A percentile compares a stretch with the other conserved stretches of the same genome.
phyloP scores from a whole-genome alignment of 1,139 yeast genomes.

The Saccharomyces hybrid region DNA sequence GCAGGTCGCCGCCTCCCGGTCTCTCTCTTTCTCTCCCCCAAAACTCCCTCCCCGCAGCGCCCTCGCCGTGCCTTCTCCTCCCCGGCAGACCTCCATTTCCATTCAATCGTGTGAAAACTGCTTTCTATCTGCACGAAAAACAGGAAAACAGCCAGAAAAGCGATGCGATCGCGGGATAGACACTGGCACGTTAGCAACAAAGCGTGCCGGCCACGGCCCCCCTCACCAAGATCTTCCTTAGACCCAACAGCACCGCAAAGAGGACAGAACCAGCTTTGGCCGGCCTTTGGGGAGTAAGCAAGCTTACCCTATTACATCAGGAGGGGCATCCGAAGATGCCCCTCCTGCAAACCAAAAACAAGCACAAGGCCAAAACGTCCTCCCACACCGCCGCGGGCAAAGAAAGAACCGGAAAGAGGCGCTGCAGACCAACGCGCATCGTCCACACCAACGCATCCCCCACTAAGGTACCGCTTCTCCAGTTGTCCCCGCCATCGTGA shows the following conservation, averaged over 20 bases:
- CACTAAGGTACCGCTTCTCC: background rate
- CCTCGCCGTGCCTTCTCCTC: background rate
- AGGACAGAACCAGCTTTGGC: background rate
- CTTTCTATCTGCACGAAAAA: background rate
- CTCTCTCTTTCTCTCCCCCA: background rate
- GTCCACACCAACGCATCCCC: background rate
- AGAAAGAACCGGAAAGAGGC: background rate
- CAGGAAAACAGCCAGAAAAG: background rate
- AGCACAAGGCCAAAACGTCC: slow-evolving; percentile 7
- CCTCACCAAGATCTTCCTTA: background rate
- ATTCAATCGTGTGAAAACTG: background rate
- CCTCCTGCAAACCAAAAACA: slow-evolving; percentile 7
- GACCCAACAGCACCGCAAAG: background rate
- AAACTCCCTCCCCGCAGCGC: background rate
- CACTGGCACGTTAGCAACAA: background rate
- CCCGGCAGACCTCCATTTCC: background rate
- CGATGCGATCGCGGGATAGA: background rate
- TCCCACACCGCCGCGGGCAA: background rate
- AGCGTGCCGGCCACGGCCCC: background rate
- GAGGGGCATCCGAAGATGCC: background rate
- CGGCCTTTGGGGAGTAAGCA: slow-evolving; percentile 50
- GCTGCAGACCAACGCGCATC: background rate
- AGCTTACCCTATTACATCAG: slow-evolving; percentile 60
- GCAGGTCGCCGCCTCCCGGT: background rate
- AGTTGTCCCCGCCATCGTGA: background rate